Evolutionary conservation across 257 asterid species (phyloP).

Genomic region (Solanum tacnaense): DNA sequence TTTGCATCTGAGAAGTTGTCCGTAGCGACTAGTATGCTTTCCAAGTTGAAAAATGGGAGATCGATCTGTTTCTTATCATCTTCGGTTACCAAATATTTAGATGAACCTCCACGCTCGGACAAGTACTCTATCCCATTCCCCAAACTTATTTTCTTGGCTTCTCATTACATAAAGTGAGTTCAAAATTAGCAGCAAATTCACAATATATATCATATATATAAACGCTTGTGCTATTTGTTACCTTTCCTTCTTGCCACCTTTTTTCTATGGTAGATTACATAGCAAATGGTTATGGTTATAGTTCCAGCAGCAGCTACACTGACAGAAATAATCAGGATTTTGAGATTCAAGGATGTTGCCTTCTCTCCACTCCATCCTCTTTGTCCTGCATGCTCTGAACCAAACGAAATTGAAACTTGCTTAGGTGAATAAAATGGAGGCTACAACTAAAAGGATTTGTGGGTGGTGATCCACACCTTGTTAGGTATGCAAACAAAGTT

Average conservation of each 20-base stretch:
- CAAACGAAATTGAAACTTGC: neutral
- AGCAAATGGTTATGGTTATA: neutral
- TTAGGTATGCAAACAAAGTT: neutral
- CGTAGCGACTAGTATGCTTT: neutral
- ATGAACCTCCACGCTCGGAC: neutral
- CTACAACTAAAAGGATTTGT: neutral
- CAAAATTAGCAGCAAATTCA: neutral
- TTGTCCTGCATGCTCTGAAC: neutral
- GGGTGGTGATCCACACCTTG: neutral
- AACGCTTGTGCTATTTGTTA: neutral
- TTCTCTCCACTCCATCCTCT: neutral
- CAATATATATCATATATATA: neutral
- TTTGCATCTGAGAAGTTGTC: neutral
- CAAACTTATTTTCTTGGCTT: neutral
- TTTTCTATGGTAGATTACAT: neutral
- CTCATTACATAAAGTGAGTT: neutral
- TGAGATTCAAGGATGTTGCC: neutral
- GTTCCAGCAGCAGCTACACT: neutral
- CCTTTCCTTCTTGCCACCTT: neutral
- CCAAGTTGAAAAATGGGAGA: neutral
- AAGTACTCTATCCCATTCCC: neutral
- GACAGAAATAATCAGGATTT: neutral
- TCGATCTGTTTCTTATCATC: neutral
- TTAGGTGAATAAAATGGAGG: neutral
- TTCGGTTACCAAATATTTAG: neutral